Evolutionary conservation across 352 stramenopile genomes (phyloP).

Genomic region (Aphanomyces astaci): DNA sequence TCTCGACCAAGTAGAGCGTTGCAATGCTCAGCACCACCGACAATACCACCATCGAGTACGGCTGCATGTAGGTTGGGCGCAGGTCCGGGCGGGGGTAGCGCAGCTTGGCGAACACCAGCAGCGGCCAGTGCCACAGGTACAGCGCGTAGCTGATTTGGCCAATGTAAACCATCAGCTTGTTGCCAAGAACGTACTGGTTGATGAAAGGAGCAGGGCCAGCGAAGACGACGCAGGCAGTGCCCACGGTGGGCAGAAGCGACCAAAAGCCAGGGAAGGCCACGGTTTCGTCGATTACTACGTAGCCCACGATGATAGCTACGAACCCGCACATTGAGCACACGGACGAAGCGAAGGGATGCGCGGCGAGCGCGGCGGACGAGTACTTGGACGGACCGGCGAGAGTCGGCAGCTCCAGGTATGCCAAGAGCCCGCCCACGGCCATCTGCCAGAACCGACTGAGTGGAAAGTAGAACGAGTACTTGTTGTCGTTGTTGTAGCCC

Average conservation of each 20-base stretch:
- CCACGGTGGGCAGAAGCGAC: constrained; percentile 14
- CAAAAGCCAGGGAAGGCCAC: constrained; percentile 17
- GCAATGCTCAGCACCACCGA: constrained; percentile 6
- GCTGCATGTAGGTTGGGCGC: neutral
- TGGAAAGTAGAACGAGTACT: constrained; percentile 23
- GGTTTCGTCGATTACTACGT: constrained; percentile 9
- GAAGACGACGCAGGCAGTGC: constrained; percentile 1
- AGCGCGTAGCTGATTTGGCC: constrained; percentile 22
- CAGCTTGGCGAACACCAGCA: constrained; percentile 16
- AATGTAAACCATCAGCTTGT: neutral
- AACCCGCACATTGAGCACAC: neutral
- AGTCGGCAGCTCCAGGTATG: neutral
- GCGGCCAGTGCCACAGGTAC: constrained; percentile 25
- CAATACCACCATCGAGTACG: constrained; percentile 9
- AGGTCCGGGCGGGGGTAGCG: constrained; percentile 1
- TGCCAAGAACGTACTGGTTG: constrained; percentile 12
- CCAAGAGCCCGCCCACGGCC: constrained; percentile 15
- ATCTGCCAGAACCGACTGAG: constrained; percentile 23
- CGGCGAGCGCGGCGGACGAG: neutral
- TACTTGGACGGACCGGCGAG: neutral
- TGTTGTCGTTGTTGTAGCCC: constrained; percentile 5
- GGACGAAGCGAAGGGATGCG: neutral
- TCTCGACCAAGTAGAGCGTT: constrained; percentile 16
- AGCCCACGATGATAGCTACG: neutral
- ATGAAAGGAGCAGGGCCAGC: neutral